These are phyloP conservation scores for Aspergillus olivimuriae DNA, from an alignment of 495 filamentous ascomycete species.

Conservation along the genomic window DNA sequence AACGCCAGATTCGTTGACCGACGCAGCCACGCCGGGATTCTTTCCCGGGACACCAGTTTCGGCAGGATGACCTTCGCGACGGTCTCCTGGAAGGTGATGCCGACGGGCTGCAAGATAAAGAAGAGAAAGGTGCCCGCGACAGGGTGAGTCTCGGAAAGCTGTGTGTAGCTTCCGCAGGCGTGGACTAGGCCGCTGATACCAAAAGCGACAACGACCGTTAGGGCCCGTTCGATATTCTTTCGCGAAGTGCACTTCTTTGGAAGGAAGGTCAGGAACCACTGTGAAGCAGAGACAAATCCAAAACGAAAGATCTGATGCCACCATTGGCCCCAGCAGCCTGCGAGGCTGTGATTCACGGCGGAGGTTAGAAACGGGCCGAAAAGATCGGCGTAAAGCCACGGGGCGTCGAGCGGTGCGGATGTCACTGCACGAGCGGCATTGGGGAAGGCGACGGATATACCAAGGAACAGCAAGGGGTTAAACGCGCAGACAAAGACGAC, in stretches of 20 bases:
- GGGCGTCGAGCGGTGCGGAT: conserved; percentile 42
- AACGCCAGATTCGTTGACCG: conserved; percentile 47
- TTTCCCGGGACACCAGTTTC: conserved; percentile 15
- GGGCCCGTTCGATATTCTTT: conserved; percentile 13
- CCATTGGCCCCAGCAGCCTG: conserved; percentile 75
- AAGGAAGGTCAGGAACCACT: conserved; percentile 40
- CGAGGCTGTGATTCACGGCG: conserved; percentile 59
- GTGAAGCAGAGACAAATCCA: conserved; percentile 55
- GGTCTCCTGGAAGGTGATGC: conserved; percentile 44
- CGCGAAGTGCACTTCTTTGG: conserved; percentile 15
- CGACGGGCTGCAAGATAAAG: conserved; percentile 52
- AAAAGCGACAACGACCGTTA: conserved; percentile 46
- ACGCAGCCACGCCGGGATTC: conserved; percentile 30
- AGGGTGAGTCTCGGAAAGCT: conserved; percentile 38
- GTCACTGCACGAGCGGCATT: conserved; percentile 27
- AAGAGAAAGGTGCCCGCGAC: conserved; percentile 41
- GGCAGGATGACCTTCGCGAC: conserved; percentile 20
- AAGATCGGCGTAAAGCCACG: conserved; percentile 60
- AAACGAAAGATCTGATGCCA: conserved; percentile 87
- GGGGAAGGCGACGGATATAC: conserved; percentile 44
- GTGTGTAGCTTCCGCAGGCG: conserved; percentile 48
- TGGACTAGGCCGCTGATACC: conserved; percentile 55
- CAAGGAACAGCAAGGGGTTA: conserved; percentile 49
- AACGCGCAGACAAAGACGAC: conserved; percentile 50
- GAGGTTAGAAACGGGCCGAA: conserved; percentile 51